Conservation (phyloP, 192 early-diverging fungal species). For the Coemansia sp. region DNA sequence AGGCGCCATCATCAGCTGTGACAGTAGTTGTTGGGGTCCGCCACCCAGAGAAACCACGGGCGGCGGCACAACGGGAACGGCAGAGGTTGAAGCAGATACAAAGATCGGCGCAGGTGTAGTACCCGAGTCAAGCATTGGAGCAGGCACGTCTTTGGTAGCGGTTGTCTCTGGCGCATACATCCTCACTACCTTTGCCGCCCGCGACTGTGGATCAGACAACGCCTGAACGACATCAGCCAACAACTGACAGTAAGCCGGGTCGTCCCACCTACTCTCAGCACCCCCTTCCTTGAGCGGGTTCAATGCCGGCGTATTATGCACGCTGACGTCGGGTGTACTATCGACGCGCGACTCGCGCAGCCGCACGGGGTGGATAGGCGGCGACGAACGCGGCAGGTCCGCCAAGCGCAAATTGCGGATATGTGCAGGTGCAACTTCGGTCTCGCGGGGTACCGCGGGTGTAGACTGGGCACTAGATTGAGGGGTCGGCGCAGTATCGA, state of each 20-base stretch:
- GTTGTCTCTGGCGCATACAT: slow-evolving; percentile 6
- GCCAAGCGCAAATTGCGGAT: slow-evolving; percentile 35
- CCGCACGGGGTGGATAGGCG: slow-evolving; percentile 18
- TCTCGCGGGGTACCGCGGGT: slow-evolving; percentile 2
- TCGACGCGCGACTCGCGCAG: background rate
- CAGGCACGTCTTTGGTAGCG: background rate
- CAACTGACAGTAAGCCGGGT: slow-evolving; percentile 46
- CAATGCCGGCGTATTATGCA: slow-evolving; percentile 10
- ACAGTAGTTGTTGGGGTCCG: background rate
- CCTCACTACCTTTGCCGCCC: slow-evolving; percentile 37
- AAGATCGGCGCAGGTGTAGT: background rate
- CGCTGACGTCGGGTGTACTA: background rate
- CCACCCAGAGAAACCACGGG: background rate
- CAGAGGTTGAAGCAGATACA: background rate
- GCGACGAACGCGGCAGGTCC: slow-evolving; percentile 40
- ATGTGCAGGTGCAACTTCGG: slow-evolving; percentile 11
- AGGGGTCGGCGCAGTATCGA: slow-evolving; percentile 42
- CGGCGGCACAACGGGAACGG: background rate
- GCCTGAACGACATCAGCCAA: slow-evolving; percentile 51
- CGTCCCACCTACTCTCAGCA: slow-evolving; percentile 24
- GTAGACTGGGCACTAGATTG: slow-evolving; percentile 43
- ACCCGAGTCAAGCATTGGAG: background rate
- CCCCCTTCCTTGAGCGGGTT: background rate
- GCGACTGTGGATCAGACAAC: slow-evolving; percentile 34
- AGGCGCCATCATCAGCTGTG: background rate